Evolutionary conservation across 495 filamentous ascomycete species (phyloP), one percentile per base, ranked within the genome.

Genomic region (Tuber microsphaerosporum): DNA sequence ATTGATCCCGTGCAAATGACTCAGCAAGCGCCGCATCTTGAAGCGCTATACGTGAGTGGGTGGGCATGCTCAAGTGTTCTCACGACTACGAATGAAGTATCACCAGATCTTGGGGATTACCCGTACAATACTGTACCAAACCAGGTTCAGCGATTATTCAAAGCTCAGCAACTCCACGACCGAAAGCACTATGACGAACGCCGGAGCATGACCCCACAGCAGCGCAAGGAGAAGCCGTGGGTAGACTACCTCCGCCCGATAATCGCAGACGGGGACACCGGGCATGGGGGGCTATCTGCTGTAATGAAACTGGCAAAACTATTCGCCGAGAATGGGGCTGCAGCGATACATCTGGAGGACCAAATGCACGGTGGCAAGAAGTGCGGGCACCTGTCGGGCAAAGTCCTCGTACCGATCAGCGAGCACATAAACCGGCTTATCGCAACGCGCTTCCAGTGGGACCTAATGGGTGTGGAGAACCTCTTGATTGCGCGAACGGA

Each of bases 1-100:
- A 97, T 99, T 85, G 95, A 99, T 82, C 95, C 95, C 22, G 89
- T 97, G 14, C 95, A 99, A 85, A 98, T 99, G 95, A 97, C 96
- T 43, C 95, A 99, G 84, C 96, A 98, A 86, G 96, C 95, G 39
- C 89, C 91, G 2, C 91, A 97, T 84, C 95, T 98, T 83, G 96
- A 99, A 84, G 91, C 97, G 8, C 88, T 99, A 26, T 99, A 99
- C 84, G 87, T 99, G 46, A 97, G 93, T 14, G 95, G 95, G 68
- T 99, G 95, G 95, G 95, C 96, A 4, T 98, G 96, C 85, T 97
- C 93, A 0, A 93, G 93, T 8, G 87, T 97, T 19, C 86, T 99
- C 37, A 98, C 96, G 0, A 91, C 89, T 1, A 97, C 95, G 37
- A 97, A 99, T 85, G 95, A 99, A 83, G 95, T 99, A 6, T 97